Base-by-base conservation (phyloP, 169 alveolate species). In the Plasmodium sp. region DNA sequence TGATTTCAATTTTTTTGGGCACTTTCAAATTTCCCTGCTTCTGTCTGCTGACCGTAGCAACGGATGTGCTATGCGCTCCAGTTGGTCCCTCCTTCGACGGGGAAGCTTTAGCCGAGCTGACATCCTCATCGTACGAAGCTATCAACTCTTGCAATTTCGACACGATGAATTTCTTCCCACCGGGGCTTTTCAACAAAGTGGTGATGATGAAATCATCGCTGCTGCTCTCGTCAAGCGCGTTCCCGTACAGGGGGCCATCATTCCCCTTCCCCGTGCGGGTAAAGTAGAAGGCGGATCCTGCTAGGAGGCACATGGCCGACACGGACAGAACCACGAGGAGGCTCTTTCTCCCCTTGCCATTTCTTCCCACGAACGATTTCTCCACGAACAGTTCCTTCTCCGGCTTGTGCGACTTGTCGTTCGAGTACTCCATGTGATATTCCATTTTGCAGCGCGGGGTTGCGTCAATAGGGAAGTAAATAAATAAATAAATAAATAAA, bases 101-200 rank as follows among this genome's bases (percentile, higher is more conserved):
- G 27, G 27, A 22, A 22, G 27, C 27, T 22, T 22, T 22, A 22
- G 27, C 27, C 27, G 27, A 22, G 27, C 0, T 22, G 27, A 22
- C 27, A 22, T 22, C 27, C 39, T 88, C 31, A 16, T 73, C 84
- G 45, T 81, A 31, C 10, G 72, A 3, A 0, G 67, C 34, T 14
- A 88, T 54, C 18, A 88, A 48, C 34, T 88, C 94, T 56, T 79
- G 83, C 16, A 88, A 31, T 51, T 88, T 88, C 18, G 94, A 88
- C n/a, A 79, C 74, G 58, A 88, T 79, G 51, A 88, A 79, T 80
- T 80, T 88, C 31, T 88, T 88, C 14, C 88, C 94, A 4, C 75
- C 39, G 2, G 80, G 67, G 34, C 94, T 88, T 62, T 80, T 88
- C 56, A 88, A 88, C 36, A 88, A 39, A 14, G 83, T 22, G 18